Percentiles rank a stretch among this genome's conserved stretches.
Conservation (phyloP, 2,329 filamentous ascomycete genomes). For the Mariannaea elegans region DNA sequence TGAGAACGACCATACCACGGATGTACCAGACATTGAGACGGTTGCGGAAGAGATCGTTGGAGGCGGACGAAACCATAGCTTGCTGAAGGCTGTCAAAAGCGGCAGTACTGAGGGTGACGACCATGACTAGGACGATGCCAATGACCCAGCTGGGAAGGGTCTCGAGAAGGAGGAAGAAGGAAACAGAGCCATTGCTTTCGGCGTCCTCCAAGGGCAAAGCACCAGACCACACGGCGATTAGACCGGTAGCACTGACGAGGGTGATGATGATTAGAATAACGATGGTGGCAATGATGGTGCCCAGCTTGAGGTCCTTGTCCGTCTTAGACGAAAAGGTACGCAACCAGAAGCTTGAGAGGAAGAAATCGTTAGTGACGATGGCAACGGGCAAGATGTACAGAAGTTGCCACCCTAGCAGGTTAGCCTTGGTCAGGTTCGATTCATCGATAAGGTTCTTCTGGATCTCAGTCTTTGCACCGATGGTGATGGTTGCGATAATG, state of each 20-base stretch:
- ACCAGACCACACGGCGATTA: conserved; percentile 82
- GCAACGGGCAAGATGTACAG: conserved; percentile 86
- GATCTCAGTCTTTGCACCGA: conserved; percentile 79
- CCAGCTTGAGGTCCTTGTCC: conserved; percentile 80
- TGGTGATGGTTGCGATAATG: conserved; percentile 78
- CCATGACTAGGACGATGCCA: conserved; percentile 83
- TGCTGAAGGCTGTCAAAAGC: conserved; percentile 84
- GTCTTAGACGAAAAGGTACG: conserved; percentile 83
- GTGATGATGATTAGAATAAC: conserved; percentile 74
- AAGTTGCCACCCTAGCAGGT: conserved; percentile 82
- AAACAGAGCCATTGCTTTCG: conserved; percentile 67
- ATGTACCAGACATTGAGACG: conserved; percentile 79
- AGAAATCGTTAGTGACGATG: conserved; percentile 86
- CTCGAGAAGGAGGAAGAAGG: conserved; percentile 79
- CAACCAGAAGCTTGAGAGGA: conserved; percentile 85
- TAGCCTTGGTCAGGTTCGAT: conserved; percentile 74
- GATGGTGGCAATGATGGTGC: conserved; percentile 72
- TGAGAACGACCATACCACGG: conserved; percentile 71
- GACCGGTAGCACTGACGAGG: conserved; percentile 76
- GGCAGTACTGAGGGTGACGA: conserved; percentile 77
- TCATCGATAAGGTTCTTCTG: conserved; percentile 72
- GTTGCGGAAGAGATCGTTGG: conserved; percentile 87
- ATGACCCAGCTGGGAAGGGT: conserved; percentile 83
- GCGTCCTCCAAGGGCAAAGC: conserved; percentile 69
- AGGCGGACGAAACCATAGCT: conserved; percentile 85